Evolutionary conservation across 306 rosid genomes (phyloP).

Genomic region (Rosa multiflora): DNA sequence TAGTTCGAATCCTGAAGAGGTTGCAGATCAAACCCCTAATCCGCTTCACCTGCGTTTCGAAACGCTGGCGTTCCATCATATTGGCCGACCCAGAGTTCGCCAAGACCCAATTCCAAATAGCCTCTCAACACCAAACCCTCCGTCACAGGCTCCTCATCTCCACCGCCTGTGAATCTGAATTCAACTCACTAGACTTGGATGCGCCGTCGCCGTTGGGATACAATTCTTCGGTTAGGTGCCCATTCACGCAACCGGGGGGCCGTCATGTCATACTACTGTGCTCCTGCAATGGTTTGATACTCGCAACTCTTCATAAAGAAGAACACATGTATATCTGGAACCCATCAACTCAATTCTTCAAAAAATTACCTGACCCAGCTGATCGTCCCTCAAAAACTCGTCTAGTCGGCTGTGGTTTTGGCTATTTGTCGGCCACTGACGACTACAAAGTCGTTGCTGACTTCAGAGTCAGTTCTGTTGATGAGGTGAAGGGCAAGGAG

Average conservation of each 20-base stretch:
- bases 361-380: neutral
- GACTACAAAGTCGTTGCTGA: neutral
- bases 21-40: too few species aligned
- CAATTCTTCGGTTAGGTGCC: neutral
- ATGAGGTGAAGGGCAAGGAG: too few species aligned
- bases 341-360: too few species aligned
- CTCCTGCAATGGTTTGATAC: neutral
- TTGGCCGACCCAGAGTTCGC: neutral
- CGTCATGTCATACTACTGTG: neutral
- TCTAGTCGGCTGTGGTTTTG: neutral
- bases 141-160: neutral
- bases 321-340: too few species aligned
- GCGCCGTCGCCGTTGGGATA: too few species aligned
- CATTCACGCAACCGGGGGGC: neutral
- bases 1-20: neutral
- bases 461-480: too few species aligned
- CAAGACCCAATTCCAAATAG: neutral
- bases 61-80: too few species aligned
- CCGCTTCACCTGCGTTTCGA: too few species aligned
- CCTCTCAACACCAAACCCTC: neutral
- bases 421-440: neutral
- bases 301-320: too few species aligned
- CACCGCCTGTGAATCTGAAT: neutral
- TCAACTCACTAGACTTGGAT: neutral
- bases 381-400: neutral